These are phyloP conservation scores for Phytophthora sp. DNA, from an alignment of 352 stramenopile genomes.

Conservation along the genomic window DNA sequence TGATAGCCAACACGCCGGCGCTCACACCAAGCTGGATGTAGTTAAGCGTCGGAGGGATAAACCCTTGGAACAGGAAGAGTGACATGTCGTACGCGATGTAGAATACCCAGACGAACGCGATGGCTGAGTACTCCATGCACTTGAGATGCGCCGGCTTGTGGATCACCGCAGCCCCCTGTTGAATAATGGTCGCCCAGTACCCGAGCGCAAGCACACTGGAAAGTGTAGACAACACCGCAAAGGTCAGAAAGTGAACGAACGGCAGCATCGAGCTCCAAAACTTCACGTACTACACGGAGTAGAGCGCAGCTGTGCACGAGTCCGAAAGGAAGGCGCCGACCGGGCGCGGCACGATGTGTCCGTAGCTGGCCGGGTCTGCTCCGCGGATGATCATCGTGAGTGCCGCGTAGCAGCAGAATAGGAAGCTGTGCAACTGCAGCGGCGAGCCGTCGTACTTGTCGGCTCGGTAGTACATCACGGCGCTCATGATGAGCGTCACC, in stretches of 20 bases:
- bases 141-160: conserved; percentile 35
- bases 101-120: conserved; percentile 44
- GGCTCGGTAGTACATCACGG: conserved; percentile 53
- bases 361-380: conserved; percentile 60
- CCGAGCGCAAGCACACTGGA: conserved; percentile 53
- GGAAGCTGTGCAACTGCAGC: conserved; percentile 60
- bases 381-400: conserved; percentile 62
- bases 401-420: conserved; percentile 53
- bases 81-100: conserved; percentile 38
- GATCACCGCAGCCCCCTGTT: conserved; percentile 42
- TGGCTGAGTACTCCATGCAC: conserved; percentile 32
- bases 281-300: conserved; percentile 57
- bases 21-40: conserved; percentile 36
- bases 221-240: background rate
- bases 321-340: conserved; percentile 55
- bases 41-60: conserved; percentile 27
- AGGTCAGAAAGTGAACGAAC: background rate
- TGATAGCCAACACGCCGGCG: conserved; percentile 20
- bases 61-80: conserved; percentile 44
- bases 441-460: conserved; percentile 41
- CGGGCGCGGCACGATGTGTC: conserved; percentile 46
- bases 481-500: conserved; percentile 33
- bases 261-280: background rate
- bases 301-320: conserved; percentile 65
- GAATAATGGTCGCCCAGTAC: conserved; percentile 69